A percentile compares a stretch with the other conserved stretches of the same genome.
phyloP scores from a whole-genome alignment of 202 grass and related monocot species.

The Panicum hallii region DNA sequence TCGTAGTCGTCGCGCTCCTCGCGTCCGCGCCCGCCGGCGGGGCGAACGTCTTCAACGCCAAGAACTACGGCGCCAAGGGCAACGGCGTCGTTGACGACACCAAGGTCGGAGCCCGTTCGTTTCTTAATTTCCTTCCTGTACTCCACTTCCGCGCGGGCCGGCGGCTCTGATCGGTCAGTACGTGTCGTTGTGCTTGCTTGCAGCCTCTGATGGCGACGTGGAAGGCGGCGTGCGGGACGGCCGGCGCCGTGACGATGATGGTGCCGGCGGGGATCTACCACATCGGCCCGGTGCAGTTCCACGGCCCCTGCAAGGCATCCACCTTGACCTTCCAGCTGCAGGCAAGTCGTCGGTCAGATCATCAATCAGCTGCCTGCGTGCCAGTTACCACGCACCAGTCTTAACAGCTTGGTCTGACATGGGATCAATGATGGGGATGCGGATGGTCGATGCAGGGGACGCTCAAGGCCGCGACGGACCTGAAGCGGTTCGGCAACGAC shows the following conservation, averaged over 20 bases:
- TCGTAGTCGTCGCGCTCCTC: background rate
- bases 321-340: constrained; percentile 62
- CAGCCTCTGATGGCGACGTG: constrained; percentile 77
- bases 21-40: background rate
- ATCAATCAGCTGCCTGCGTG: background rate
- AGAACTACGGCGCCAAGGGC: constrained; percentile 52
- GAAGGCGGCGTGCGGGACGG: constrained; percentile 61
- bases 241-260: constrained; percentile 53
- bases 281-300: constrained; percentile 61
- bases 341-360: constrained; percentile 34
- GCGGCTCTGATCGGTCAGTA: background rate
- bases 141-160: background rate
- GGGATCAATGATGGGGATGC: background rate
- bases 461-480: constrained; percentile 66
- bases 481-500: constrained; percentile 60
- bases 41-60: constrained; percentile 42
- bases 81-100: constrained; percentile 51
- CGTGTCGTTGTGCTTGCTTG: background rate
- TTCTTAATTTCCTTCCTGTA: background rate
- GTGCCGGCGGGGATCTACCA: constrained; percentile 60
- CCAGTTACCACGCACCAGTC: background rate
- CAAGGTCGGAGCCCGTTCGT: constrained; percentile 10
- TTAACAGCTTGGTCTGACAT: background rate
- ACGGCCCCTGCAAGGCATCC: constrained; percentile 63
- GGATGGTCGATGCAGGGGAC: constrained; percentile 53